These are phyloP conservation scores for Lippia alba DNA, from an alignment of 305 asterid species.

Conservation along the genomic window DNA sequence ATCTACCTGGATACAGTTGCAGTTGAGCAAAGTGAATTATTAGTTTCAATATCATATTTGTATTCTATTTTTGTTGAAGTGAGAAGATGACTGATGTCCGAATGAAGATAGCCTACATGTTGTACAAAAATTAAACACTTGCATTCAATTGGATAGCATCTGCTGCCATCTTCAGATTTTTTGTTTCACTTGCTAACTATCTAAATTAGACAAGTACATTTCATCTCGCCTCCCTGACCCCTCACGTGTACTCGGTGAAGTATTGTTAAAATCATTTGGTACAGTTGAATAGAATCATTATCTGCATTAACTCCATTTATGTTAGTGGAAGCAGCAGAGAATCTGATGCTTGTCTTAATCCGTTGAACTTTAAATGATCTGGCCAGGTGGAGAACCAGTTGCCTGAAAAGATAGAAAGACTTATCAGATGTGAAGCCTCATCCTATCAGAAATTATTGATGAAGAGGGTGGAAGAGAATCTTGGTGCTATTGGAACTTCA, in stretches of 20 bases:
- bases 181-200: slow-evolving; percentile 25
- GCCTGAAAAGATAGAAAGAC: slow-evolving; percentile 97
- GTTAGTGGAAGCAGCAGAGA: slow-evolving; percentile 2
- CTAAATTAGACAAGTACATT: slow-evolving; percentile 7
- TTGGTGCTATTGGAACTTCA: slow-evolving; percentile 94
- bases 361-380: slow-evolving; percentile 36
- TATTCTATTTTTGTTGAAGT: slow-evolving; percentile 12
- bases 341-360: slow-evolving; percentile 33
- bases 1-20: slow-evolving; percentile 12
- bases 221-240: neutral
- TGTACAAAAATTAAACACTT: neutral
- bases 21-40: neutral
- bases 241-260: neutral
- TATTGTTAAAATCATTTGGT: slow-evolving; percentile 1
- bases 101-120: slow-evolving; percentile 7
- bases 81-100: slow-evolving; percentile 1
- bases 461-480: slow-evolving; percentile 98
- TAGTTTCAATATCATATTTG: slow-evolving; percentile 17
- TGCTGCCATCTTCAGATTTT: slow-evolving; percentile 23
- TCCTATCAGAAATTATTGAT: slow-evolving; percentile 93
- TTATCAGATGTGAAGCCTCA: slow-evolving; percentile 97
- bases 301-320: neutral
- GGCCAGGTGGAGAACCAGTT: slow-evolving; percentile 87
- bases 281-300: slow-evolving; percentile 25
- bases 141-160: slow-evolving; percentile 8